Percentiles rank a stretch among this genome's conserved stretches.
These are phyloP conservation scores for Oryza glaberrima DNA, from an alignment of 176 grass and related monocot genomes.

Conservation along the genomic window DNA sequence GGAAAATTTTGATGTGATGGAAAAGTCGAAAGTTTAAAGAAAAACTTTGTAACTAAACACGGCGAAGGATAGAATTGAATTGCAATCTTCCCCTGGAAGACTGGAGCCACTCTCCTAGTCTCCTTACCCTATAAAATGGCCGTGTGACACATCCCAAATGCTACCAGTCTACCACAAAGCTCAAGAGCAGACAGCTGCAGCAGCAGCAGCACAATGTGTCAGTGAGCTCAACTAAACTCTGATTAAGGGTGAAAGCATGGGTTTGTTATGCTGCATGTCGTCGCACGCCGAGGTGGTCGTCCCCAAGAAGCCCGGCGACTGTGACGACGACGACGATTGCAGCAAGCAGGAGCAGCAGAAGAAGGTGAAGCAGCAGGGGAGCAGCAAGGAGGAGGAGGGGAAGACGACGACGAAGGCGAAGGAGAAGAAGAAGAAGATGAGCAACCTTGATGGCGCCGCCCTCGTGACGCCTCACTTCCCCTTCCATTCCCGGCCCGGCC, in stretches of 20 bases:
- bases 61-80: background rate
- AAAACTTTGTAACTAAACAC: too few relatives aligned
- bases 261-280: slow-evolving; percentile 32
- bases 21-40: too few relatives aligned
- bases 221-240: background rate
- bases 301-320: slow-evolving; percentile 26
- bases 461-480: background rate
- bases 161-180: background rate
- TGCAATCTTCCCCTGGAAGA: slow-evolving; percentile 30
- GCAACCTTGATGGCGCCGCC: background rate
- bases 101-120: background rate
- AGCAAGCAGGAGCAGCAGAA: background rate
- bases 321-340: background rate
- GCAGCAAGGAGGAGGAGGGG: background rate
- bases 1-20: too few relatives aligned
- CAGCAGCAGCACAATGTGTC: background rate
- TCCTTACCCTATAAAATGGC: slow-evolving; percentile 16
- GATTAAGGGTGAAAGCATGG: slow-evolving; percentile 8
- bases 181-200: background rate
- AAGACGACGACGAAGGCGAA: background rate
- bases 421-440: background rate
- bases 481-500: background rate
- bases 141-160: background rate
- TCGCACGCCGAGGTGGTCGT: slow-evolving; percentile 41
- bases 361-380: background rate